phyloP scores from a whole-genome alignment of 2,329 filamentous ascomycete genomes.

The Xylaria sp. region DNA sequence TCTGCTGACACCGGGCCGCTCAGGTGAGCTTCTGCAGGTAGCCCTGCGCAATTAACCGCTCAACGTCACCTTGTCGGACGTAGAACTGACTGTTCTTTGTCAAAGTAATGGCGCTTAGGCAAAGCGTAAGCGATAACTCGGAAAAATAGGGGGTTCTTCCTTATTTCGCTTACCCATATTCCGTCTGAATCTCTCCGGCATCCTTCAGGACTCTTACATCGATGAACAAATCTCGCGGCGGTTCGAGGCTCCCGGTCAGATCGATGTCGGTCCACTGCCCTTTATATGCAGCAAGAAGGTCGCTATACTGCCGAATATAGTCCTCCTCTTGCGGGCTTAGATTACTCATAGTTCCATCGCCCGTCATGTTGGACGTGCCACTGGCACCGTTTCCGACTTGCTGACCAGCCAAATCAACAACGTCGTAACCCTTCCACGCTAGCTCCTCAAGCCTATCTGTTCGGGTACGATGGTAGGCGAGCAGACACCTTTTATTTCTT shows the following conservation, averaged over 20 bases:
- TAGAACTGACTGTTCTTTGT: slow-evolving; percentile 99
- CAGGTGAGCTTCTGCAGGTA: slow-evolving; percentile 90
- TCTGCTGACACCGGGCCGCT: slow-evolving; percentile 40
- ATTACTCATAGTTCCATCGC: slow-evolving; percentile 68
- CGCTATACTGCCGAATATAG: slow-evolving; percentile 89
- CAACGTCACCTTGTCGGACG: slow-evolving; percentile 93
- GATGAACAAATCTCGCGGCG: slow-evolving; percentile 94
- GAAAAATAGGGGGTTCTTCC: background rate
- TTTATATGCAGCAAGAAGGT: slow-evolving; percentile 94
- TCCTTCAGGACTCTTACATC: slow-evolving; percentile 96
- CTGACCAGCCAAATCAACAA: slow-evolving; percentile 71
- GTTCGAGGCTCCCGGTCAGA: slow-evolving; percentile 89
- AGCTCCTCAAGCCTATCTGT: slow-evolving; percentile 92
- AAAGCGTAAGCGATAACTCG: slow-evolving; percentile 34
- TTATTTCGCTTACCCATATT: slow-evolving; percentile 77
- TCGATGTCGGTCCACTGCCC: slow-evolving; percentile 99
- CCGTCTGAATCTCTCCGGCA: slow-evolving; percentile 97
- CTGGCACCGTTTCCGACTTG: slow-evolving; percentile 52
- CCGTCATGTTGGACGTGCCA: slow-evolving; percentile 44
- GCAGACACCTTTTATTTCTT: slow-evolving; percentile 91
- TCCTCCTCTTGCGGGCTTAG: slow-evolving; percentile 96
- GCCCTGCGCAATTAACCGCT: slow-evolving; percentile 89
- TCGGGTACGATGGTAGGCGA: slow-evolving; percentile 90
- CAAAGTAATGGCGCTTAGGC: slow-evolving; percentile 81
- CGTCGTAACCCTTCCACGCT: slow-evolving; percentile 88